Percentiles rank a stretch among this genome's conserved stretches.
phyloP scores from a whole-genome alignment of 345 rosid species.

The Psidium guajava region DNA sequence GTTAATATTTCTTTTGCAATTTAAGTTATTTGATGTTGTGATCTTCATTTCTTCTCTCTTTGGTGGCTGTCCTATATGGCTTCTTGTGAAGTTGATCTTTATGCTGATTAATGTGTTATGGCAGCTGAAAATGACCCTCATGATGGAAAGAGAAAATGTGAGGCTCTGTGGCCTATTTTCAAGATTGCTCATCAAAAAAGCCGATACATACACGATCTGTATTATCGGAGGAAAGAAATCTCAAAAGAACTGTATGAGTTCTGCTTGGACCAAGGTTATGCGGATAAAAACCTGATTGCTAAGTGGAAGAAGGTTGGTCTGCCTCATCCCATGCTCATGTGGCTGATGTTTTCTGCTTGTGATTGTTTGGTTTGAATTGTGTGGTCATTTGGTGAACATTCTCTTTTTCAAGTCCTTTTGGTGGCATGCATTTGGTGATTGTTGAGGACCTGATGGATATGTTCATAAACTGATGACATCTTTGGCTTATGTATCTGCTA shows the following conservation, averaged over 20 bases:
- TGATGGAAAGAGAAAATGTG: constrained; percentile 79
- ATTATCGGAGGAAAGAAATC: constrained; percentile 50
- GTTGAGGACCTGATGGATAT: not conserved
- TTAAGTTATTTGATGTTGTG: not conserved
- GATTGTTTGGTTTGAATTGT: not conserved
- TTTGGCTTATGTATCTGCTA: not conserved
- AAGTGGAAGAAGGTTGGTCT: constrained; percentile 53
- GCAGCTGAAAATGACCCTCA: constrained; percentile 74
- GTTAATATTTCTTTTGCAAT: not conserved
- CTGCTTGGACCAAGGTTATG: constrained; percentile 69
- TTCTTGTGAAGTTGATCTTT: not conserved
- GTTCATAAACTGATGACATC: not conserved
- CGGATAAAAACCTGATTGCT: constrained; percentile 52
- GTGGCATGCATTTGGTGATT: not conserved
- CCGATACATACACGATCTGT: constrained; percentile 59
- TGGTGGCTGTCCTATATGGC: not conserved
- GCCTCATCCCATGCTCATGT: not conserved
- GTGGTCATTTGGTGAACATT: not conserved
- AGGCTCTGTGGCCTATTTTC: constrained; percentile 69
- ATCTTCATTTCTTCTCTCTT: not conserved
- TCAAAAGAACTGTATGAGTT: constrained; percentile 71
- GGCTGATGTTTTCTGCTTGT: not conserved
- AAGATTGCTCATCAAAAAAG: constrained; percentile 74
- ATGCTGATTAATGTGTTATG: not conserved
- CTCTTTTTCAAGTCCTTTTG: not conserved